Base-by-base conservation (phyloP, 345 rosid species). In the Cardamine occulta region DNA sequence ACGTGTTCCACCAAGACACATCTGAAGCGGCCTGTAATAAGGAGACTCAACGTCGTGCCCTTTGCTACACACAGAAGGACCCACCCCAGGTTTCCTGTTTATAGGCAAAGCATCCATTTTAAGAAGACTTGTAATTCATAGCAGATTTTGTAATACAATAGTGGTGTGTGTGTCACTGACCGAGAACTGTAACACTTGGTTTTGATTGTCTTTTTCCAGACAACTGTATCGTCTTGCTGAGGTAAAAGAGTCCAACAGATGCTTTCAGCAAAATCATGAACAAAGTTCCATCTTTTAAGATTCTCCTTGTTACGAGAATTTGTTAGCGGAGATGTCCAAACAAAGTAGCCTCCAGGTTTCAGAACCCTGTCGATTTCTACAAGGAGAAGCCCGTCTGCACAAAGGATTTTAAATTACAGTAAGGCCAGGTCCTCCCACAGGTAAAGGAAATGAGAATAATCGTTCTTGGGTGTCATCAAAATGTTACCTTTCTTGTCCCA, bases 331-430 rank as follows among this genome's bases (percentile, higher is more conserved):
- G 98, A 91, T 68, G 97, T 96, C 99, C 99, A 96, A 51, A 93
- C 99, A 85, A 96, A 93, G 76, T 89, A 96, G 58, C 99, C 99
- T 75, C 99, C 97, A 1, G 99, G 98, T 84, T 84, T 92, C 61
- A 96, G 81, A 74, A 96, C 91, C 80, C 99, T 89, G 82, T 96
- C 98, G 17, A 79, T 83, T 84, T 96, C 99, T 21, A 96, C 76
- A 75, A 96, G 84, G 78, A 82, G 84, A 80, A 87, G 80, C 7
- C 99, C 99, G 66, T 88, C 99, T 96, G 87, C 72, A 68, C 39
- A 68, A 23, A 0, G 17, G 15, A 17, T 60, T 60, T 17, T 15
- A 26, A 8, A 52, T 47, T 47, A 47, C 31, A 29, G 47, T 62
- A 17, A 31, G 2, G 57, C 10, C 26, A 37, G 1, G 19, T 32